Percentiles rank a stretch among this genome's conserved stretches.
Conservation (phyloP, 495 filamentous ascomycete genomes). For the Pseudevernia furfuracea region DNA sequence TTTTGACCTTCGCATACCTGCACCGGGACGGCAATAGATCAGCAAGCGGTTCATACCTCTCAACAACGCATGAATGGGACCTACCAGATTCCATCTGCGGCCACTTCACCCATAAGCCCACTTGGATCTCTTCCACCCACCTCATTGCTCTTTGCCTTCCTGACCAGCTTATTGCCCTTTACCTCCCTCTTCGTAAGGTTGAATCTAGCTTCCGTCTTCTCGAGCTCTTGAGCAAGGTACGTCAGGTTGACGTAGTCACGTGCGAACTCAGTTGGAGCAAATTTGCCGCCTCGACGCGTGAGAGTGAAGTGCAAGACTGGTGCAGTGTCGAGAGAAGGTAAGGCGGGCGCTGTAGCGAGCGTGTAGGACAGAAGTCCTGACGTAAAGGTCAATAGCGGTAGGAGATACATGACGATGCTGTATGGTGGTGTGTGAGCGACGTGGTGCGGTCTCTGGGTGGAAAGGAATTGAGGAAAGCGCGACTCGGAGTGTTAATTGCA, state of each 20-base stretch:
- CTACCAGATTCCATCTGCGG: conserved; percentile 28
- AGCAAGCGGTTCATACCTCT: not conserved
- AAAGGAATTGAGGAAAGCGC: not conserved
- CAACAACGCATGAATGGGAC: not conserved
- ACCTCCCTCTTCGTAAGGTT: conserved; percentile 30
- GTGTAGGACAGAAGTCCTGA: conserved; percentile 2
- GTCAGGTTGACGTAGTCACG: conserved; percentile 23
- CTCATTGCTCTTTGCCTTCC: conserved; percentile 26
- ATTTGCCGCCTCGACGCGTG: conserved; percentile 26
- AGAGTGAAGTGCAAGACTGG: conserved; percentile 29
- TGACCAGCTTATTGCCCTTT: conserved; percentile 31
- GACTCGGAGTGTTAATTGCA: not conserved
- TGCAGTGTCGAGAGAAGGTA: conserved; percentile 25
- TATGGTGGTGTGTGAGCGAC: not conserved
- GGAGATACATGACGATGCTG: conserved; percentile 18
- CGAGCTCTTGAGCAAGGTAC: conserved; percentile 23
- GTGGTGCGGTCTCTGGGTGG: not conserved
- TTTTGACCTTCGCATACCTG: conserved; percentile 29
- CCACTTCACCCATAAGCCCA: conserved; percentile 26
- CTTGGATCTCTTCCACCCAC: conserved; percentile 21
- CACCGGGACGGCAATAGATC: not conserved
- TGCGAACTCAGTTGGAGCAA: conserved; percentile 20
- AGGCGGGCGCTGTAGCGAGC: conserved; percentile 8
- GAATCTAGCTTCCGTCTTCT: conserved; percentile 27
- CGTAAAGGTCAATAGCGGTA: conserved; percentile 3